Percentiles rank a stretch among this genome's conserved stretches.
These are phyloP conservation scores for Coprinopsis sp. DNA, from an alignment of 768 basidiomycete species.

Conservation along the genomic window DNA sequence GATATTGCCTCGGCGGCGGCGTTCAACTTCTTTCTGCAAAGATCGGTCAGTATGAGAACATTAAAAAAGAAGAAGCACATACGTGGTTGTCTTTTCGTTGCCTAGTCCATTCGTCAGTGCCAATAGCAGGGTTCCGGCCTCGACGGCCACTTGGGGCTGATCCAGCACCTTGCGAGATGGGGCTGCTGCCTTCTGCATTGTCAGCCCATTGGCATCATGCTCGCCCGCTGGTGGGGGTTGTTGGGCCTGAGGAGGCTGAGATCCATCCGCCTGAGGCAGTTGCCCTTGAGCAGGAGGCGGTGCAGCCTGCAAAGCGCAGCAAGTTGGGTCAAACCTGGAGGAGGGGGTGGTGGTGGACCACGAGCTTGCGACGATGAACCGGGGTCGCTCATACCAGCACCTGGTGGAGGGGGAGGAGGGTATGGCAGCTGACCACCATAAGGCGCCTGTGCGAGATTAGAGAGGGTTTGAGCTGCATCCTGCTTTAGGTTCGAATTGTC, in stretches of 20 bases:
- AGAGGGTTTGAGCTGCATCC: conserved; percentile 56
- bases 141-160: conserved; percentile 37
- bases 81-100: conserved; percentile 83
- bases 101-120: conserved; percentile 73
- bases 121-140: conserved; percentile 60
- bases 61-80: conserved; percentile 20
- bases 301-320: conserved; percentile 47
- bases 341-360: conserved; percentile 60
- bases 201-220: conserved; percentile 4
- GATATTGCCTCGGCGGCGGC: conserved; percentile 90
- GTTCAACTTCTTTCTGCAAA: conserved; percentile 93
- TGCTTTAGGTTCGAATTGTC: conserved; percentile 50
- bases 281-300: conserved; percentile 24
- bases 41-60: conserved; percentile 4
- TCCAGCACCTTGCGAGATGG: conserved; percentile 14
- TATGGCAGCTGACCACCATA: conserved; percentile 30
- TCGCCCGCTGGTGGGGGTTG: conserved; percentile 5
- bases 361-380: conserved; percentile 72
- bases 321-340: conserved; percentile 58
- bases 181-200: conserved; percentile 4
- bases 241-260: not conserved
- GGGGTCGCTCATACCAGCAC: conserved; percentile 57
- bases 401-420: conserved; percentile 25
- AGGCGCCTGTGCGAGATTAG: conserved; percentile 44
- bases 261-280: conserved; percentile 11